A percentile compares a stretch with the other conserved stretches of the same genome.
These are phyloP conservation scores for Apiospora arundinis DNA, from an alignment of 2,329 filamentous ascomycete species.

Conservation along the genomic window DNA sequence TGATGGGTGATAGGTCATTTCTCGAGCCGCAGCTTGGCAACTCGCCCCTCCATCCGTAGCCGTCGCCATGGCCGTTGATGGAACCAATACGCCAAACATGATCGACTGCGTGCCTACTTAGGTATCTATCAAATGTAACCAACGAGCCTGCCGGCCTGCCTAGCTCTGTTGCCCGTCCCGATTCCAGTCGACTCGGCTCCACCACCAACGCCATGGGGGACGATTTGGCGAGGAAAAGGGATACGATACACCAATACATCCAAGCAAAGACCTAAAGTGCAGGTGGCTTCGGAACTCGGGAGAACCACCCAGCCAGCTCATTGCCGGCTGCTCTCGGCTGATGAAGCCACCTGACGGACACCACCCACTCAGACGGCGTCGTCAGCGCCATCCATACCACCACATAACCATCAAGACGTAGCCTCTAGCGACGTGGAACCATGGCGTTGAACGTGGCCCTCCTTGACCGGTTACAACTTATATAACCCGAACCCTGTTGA, in stretches of 20 bases:
- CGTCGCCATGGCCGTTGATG: neutral
- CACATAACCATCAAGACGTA: neutral
- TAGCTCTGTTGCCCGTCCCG: no score
- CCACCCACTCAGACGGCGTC: neutral
- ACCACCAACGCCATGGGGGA: no score
- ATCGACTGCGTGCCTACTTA: no score
- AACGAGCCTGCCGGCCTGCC: no score
- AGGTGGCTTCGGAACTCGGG: neutral
- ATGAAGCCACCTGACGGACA: neutral
- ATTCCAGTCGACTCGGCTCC: no score
- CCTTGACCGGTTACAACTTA: neutral
- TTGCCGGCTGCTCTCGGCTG: neutral
- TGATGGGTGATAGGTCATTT: neutral
- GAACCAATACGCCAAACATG: no score
- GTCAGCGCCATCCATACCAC: conserved; percentile 3
- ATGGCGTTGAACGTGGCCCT: neutral
- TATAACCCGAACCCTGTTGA: neutral
- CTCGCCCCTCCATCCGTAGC: neutral
- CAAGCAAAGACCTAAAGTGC: neutral
- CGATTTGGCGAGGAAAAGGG: no score
- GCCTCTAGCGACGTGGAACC: neutral
- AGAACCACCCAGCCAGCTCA: neutral
- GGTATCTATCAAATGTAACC: no score
- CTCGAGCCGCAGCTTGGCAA: neutral
- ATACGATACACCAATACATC: no score